phyloP scores from a whole-genome alignment of 2,329 filamentous ascomycete species.

The Decorospora gaudefroyi region DNA sequence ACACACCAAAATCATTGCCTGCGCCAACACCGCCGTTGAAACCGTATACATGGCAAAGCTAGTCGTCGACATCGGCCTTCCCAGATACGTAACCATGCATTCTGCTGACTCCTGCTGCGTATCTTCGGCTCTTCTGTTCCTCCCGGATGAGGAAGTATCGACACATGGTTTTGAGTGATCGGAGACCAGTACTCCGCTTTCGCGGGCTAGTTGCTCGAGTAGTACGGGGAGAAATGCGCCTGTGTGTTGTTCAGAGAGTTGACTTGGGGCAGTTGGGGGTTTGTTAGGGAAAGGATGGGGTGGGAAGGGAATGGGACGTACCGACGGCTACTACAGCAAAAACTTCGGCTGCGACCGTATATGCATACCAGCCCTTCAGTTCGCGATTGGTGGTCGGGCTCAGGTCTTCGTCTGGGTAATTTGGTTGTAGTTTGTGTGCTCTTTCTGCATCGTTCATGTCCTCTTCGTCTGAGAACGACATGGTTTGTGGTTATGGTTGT shows the following conservation, averaged over 20 bases:
- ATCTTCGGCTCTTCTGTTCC: constrained; percentile 15
- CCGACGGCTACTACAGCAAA: constrained; percentile 88
- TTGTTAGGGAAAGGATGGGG: neutral
- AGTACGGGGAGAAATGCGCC: constrained; percentile 92
- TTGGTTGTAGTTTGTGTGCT: too few species aligned
- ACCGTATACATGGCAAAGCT: constrained; percentile 97
- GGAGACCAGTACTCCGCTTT: constrained; percentile 80
- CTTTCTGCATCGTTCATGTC: constrained; percentile 13
- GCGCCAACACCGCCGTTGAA: constrained; percentile 81
- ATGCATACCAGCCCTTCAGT: constrained; percentile 85
- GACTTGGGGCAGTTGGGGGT: neutral
- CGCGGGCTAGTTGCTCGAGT: constrained; percentile 84
- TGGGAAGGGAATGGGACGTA: constrained; percentile 48
- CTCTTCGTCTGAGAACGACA: constrained; percentile 19
- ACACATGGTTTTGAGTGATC: constrained; percentile 75
- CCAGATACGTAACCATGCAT: constrained; percentile 78
- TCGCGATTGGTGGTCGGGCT: constrained; percentile 80
- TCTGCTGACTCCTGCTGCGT: constrained; percentile 45
- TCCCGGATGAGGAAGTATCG: constrained; percentile 57
- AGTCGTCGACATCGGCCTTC: constrained; percentile 82
- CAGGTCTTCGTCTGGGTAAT: constrained; percentile 52
- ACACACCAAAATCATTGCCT: constrained; percentile 85
- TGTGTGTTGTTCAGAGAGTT: constrained; percentile 41
- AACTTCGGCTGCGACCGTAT: constrained; percentile 87
- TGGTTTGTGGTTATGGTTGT: constrained; percentile 1